Base-by-base conservation (phyloP, 2,329 filamentous ascomycete species). In the Drechmeria coniospora region DNA sequence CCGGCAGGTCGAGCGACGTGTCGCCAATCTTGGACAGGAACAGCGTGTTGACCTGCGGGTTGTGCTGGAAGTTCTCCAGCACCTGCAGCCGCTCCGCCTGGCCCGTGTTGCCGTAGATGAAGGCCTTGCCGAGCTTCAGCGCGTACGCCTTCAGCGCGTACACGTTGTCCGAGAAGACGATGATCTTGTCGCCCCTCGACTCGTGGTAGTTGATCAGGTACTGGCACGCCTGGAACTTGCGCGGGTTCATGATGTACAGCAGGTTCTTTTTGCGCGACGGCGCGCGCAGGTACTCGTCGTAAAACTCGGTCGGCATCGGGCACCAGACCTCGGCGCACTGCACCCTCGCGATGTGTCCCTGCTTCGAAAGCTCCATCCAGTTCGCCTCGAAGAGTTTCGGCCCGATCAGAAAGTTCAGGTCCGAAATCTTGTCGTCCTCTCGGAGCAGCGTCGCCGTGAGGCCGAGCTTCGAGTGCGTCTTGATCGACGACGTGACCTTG, bases 281-380 rank as follows among this genome's bases (percentile, higher is more conserved):
- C 9, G 73, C 74, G 35, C 72, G 70, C 33, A 95, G 68, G 54
- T 95, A 98, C 50, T 95, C 83, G 12, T 83, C 78, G 51, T 94
- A 95, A 49, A 98, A 98, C 42, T 98, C 90, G 0, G 86, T 90
- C 0, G 90, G 92, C 90, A 98, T 98, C 3, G 87, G 84, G 47
- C 90, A 98, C 90, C 90, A 98, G 6, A 98, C 90, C 53, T 98
- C 90, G 10, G 90, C 90, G 51, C 90, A 98, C 52, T 98, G 90
- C 2, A 98, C 90, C 40, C 83, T 79, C 20, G 90, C 90, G 50
- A 98, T 98, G 47, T 94, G 86, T 1, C 90, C 90, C 54, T 94
- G 84, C 45, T 94, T 82, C 1, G 87, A 90, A 22, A 98, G 68
- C 51, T 98, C 90, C 75, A 95, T 93, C 90, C 90, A 98, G 51